These are phyloP conservation scores for Botryotinia globosa DNA, from an alignment of 2,329 filamentous ascomycete species.

Conservation along the genomic window DNA sequence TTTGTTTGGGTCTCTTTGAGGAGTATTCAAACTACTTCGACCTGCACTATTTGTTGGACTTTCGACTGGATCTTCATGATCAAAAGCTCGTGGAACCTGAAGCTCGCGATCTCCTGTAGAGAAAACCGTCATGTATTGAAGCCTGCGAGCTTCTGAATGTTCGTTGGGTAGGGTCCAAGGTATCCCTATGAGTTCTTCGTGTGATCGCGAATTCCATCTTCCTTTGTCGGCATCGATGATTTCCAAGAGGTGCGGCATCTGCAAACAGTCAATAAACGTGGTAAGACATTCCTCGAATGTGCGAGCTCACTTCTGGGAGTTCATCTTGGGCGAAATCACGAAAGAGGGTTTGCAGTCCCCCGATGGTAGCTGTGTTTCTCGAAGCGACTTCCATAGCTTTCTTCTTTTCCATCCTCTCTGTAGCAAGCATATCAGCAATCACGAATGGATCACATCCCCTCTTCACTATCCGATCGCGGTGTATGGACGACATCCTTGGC, in stretches of 20 bases:
- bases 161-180: conserved; percentile 36
- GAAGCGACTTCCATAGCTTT: conserved; percentile 2
- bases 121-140: conserved; percentile 38
- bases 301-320: conserved; percentile 20
- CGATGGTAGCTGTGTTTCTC: conserved; percentile 10
- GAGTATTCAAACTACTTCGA: conserved; percentile 35
- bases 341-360: conserved; percentile 1
- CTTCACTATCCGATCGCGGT: not conserved
- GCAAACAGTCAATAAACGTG: conserved; percentile 8
- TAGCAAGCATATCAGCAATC: not conserved
- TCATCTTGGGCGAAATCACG: conserved; percentile 6
- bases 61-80: conserved; percentile 33
- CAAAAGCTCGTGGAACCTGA: conserved; percentile 31
- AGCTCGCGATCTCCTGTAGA: conserved; percentile 33
- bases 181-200: conserved; percentile 22
- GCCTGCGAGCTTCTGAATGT: conserved; percentile 32
- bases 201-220: conserved; percentile 3
- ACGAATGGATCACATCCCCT: not conserved
- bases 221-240: conserved; percentile 12
- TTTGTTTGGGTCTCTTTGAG: conserved; percentile 33
- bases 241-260: conserved; percentile 16
- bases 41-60: conserved; percentile 29
- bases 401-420: conserved; percentile 16
- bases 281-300: not conserved
- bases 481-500: conserved; percentile 2